Percentiles rank a stretch among this genome's conserved stretches.
These are phyloP conservation scores for Pythium diclinum DNA, from an alignment of 352 stramenopile species.

Conservation along the genomic window DNA sequence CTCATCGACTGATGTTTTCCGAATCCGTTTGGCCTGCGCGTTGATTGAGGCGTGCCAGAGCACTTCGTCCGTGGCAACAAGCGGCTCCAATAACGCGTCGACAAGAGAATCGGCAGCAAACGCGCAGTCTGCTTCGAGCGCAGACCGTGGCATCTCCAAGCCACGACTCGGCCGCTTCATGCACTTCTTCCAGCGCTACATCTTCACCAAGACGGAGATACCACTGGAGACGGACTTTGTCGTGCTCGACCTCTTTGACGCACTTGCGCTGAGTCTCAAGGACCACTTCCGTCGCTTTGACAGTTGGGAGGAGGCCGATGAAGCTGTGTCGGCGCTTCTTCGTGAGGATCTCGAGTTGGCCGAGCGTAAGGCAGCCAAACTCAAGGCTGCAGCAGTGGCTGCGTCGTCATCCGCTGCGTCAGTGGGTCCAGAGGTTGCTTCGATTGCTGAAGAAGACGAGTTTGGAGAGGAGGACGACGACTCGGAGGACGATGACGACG, in stretches of 20 bases:
- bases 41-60: conserved; percentile 88
- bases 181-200: conserved; percentile 94
- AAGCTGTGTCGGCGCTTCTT: conserved; percentile 51
- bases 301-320: conserved; percentile 76
- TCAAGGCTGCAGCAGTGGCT: conserved; percentile 33
- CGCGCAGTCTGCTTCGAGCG: conserved; percentile 26
- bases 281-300: conserved; percentile 71
- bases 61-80: conserved; percentile 16
- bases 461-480: conserved; percentile 51
- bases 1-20: conserved; percentile 90
- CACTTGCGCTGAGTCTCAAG: conserved; percentile 47
- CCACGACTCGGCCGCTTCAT: conserved; percentile 88
- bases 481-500: conserved; percentile 54
- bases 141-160: conserved; percentile 85
- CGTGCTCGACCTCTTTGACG: conserved; percentile 80
- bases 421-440: conserved; percentile 26
- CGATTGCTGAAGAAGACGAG: conserved; percentile 32
- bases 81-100: not conserved
- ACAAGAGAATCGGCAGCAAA: not conserved
- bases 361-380: conserved; percentile 61
- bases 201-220: conserved; percentile 94
- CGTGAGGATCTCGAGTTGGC: conserved; percentile 64
- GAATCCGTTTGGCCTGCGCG: conserved; percentile 92
- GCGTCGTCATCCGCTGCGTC: conserved; percentile 20
- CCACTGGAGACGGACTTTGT: conserved; percentile 94